Evolutionary conservation across 179 eudicot species (phyloP).

Genomic region (Vitellaria paradoxa): DNA sequence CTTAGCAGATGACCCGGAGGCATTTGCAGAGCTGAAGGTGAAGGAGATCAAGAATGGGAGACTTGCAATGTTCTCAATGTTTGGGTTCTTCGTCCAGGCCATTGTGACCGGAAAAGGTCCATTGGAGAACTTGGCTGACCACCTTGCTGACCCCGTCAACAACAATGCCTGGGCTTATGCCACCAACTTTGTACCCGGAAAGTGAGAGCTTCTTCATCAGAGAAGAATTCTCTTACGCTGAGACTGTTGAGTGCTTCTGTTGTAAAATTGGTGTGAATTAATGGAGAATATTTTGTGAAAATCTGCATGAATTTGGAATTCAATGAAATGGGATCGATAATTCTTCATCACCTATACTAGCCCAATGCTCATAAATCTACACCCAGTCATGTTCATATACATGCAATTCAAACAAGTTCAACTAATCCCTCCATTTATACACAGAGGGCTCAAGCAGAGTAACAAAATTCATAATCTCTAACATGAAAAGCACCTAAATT

Average conservation of each 20-base stretch:
- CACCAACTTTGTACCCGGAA: slow-evolving; percentile 75
- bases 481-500: no score
- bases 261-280: not conserved
- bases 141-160: slow-evolving; percentile 68
- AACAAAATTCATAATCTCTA: no score
- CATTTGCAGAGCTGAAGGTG: slow-evolving; percentile 70
- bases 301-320: no score
- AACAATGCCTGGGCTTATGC: slow-evolving; percentile 82
- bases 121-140: slow-evolving; percentile 69
- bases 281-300: no score
- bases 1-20: slow-evolving; percentile 74
- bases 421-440: no score
- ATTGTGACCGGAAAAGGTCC: slow-evolving; percentile 74
- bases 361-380: no score
- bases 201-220: slow-evolving; percentile 20
- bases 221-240: not conserved
- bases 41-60: slow-evolving; percentile 76
- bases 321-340: no score
- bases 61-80: slow-evolving; percentile 76
- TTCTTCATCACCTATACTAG: no score
- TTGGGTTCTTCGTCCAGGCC: slow-evolving; percentile 72
- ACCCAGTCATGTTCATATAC: no score
- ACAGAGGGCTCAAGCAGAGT: no score
- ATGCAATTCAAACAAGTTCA: no score
- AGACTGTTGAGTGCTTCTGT: not conserved